Conservation (phyloP, 768 basidiomycete genomes). For the Rhizopogon rudus region DNA sequence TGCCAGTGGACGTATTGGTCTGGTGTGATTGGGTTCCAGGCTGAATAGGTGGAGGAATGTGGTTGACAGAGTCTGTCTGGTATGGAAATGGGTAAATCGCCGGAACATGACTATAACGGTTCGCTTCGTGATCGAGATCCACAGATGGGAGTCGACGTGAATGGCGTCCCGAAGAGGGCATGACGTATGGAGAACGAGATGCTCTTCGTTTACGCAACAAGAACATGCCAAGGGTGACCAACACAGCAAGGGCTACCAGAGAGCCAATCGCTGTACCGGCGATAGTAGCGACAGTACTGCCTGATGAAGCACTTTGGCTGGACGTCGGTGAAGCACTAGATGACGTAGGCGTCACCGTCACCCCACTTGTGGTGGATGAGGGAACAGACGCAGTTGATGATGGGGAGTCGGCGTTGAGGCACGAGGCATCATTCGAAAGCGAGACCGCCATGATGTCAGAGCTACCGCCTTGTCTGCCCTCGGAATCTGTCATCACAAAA, state of each 20-base stretch:
- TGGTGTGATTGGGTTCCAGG: constrained; percentile 2
- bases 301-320: constrained; percentile 17
- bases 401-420: constrained; percentile 49
- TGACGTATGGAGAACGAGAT: constrained; percentile 22
- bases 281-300: constrained; percentile 40
- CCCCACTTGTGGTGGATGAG: constrained; percentile 13
- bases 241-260: constrained; percentile 47
- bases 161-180: constrained; percentile 18
- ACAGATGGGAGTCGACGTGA: constrained; percentile 31
- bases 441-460: constrained; percentile 49
- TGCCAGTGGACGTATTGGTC: constrained; percentile 2
- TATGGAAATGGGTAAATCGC: constrained; percentile 29
- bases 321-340: constrained; percentile 16
- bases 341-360: constrained; percentile 10
- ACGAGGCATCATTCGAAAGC: constrained; percentile 42
- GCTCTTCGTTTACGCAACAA: constrained; percentile 33
- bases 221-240: constrained; percentile 47
- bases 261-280: constrained; percentile 46
- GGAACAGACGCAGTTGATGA: constrained; percentile 38
- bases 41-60: constrained; percentile 9
- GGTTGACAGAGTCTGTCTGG: constrained; percentile 16
- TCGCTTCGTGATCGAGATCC: constrained; percentile 28
- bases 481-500: constrained; percentile 50
- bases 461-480: constrained; percentile 51
- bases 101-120: constrained; percentile 28